These are phyloP conservation scores for Pythium apleroticum DNA, from an alignment of 352 stramenopile species.

Conservation along the genomic window DNA sequence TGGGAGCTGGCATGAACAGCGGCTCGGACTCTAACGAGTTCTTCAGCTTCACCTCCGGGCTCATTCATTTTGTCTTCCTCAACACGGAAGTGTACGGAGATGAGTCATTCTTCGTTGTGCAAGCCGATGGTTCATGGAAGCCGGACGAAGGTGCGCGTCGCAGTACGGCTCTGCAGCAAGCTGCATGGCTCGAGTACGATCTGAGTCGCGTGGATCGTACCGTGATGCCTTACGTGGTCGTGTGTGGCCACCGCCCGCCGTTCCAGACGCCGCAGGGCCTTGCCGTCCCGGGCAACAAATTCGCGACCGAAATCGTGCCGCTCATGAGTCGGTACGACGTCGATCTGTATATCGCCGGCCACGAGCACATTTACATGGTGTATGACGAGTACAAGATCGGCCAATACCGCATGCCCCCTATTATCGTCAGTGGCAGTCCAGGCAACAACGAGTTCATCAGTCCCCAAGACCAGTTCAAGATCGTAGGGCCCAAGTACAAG, in stretches of 20 bases:
- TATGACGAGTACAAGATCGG: conserved; percentile 56
- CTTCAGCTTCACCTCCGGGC: conserved; percentile 67
- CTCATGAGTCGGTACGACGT: conserved; percentile 75
- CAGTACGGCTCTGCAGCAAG: conserved; percentile 34
- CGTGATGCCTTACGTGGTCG: conserved; percentile 64
- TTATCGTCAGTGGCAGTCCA: conserved; percentile 70
- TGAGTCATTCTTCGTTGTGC: conserved; percentile 47
- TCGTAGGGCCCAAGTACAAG: conserved; percentile 57
- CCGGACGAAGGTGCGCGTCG: conserved; percentile 43
- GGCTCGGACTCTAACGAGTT: conserved; percentile 73
- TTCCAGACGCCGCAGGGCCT: conserved; percentile 65
- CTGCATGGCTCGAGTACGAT: conserved; percentile 68
- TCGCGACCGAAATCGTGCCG: conserved; percentile 64
- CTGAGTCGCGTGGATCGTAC: conserved; percentile 60
- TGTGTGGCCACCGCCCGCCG: conserved; percentile 69
- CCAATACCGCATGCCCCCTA: conserved; percentile 53
- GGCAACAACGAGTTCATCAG: conserved; percentile 83
- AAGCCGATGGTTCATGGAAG: conserved; percentile 53
- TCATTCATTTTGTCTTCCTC: conserved; percentile 76
- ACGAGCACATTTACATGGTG: conserved; percentile 74
- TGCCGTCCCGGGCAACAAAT: conserved; percentile 43
- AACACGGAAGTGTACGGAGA: conserved; percentile 80
- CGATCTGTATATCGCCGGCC: conserved; percentile 65
- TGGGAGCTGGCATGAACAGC: conserved; percentile 52
- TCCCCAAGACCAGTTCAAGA: conserved; percentile 39